These are phyloP conservation scores for Dryas drummondii DNA, from an alignment of 306 rosid genomes.

Conservation along the genomic window DNA sequence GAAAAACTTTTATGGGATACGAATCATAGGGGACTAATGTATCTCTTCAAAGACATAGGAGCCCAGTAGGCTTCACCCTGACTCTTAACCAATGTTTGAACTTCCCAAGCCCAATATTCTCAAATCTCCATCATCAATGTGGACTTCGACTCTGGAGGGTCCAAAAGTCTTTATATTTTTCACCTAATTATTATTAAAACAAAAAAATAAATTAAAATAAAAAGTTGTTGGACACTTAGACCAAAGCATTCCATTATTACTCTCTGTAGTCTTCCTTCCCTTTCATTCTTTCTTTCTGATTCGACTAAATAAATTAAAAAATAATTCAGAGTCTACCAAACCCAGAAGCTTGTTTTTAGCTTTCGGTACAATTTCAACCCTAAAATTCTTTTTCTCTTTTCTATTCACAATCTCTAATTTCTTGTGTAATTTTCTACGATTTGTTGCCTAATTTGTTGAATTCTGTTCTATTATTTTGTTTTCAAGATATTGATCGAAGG, in stretches of 20 bases:
- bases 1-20: no score
- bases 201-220: neutral
- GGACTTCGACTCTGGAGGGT: neutral
- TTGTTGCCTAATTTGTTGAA: constrained; percentile 17
- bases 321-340: neutral
- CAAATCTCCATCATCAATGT: neutral
- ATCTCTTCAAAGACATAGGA: no score
- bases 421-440: neutral
- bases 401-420: neutral
- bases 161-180: neutral
- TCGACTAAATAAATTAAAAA: neutral
- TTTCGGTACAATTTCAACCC: constrained; percentile 8
- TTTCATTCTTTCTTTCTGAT: neutral
- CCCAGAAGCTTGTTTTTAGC: neutral
- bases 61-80: neutral
- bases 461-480: neutral
- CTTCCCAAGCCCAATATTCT: neutral
- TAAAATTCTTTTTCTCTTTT: neutral
- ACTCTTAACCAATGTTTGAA: neutral
- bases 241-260: neutral
- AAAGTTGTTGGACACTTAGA: neutral
- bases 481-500: constrained; percentile 21
- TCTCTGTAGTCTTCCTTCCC: neutral
- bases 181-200: neutral
- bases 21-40: no score